Evolutionary conservation across 148 eudicot species (phyloP), one percentile per base, ranked within the genome.

Genomic region (Rhododendron kiyosumense): DNA sequence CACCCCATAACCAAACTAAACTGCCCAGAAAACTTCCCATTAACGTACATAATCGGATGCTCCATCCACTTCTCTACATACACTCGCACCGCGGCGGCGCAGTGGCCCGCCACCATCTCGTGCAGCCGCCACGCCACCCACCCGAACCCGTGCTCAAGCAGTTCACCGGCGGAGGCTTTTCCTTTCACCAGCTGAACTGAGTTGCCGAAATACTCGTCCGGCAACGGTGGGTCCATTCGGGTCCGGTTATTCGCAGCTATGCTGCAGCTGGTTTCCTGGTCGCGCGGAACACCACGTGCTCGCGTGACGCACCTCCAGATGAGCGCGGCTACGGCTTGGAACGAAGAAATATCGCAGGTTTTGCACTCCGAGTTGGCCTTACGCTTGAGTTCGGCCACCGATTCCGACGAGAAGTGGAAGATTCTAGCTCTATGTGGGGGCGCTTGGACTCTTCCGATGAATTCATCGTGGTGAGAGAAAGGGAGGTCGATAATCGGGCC

Each of bases 261-360:
- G 43, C 73, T 77, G 69, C 87, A 81, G 10, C 73, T 51, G 5
- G 83, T 85, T 22, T 65, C 49, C 15, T 81, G 83, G 79, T 85
- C 85, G 0, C 43, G 13, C 17, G 85, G 79, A 7, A 76, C 65
- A 10, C 38, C 10, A 1, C 89, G 85, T 13, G 26, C 85, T 46
- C 85, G 81, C 0, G 87, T 85, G 61, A 85, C 28, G 80, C 85
- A 88, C 85, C 86, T 78, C 89, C 87, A 88, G 10, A 85, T 24
- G 30, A 82, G 87, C 1, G 83, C 88, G 4, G 88, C 81, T 34
- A 89, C 51, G 7, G 88, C 88, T 69, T 89, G 88, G 18, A 89
- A 77, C 20, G 83, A 73, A 5, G 90, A 89, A 4, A 86, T 89
- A 18, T 51, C 84, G 61, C 10, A 78, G 34, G 78, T 12, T 22